Base-by-base conservation (phyloP, 495 filamentous ascomycete species). In the Lasiosphaeria ovina region DNA sequence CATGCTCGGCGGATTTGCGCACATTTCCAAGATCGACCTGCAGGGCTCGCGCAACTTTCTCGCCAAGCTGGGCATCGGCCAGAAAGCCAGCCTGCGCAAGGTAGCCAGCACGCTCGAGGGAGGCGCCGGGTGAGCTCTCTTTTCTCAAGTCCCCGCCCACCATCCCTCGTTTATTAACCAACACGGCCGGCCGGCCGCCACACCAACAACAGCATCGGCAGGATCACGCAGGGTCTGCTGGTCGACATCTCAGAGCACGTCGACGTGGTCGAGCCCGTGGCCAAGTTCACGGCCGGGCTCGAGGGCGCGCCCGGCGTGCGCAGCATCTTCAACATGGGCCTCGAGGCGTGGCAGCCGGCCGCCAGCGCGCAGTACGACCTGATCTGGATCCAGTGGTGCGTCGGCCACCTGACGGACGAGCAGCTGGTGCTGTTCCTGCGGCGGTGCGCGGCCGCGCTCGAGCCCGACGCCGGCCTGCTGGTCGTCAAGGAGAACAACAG, bases 401-500 rank as follows among this genome's bases (percentile, higher is more conserved):
- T 95, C n/a, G 90, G 91, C 14, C 89, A 97, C 69, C 74, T 97
- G 55, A 93, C 85, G n/a, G 93, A 96, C 75, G 67, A 66, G 42
- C 85, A 96, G 72, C 70, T 97, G 24, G 82, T 86, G 24, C 78
- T 69, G 12, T 96, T 87, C 60, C 72, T 97, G 9, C 58, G 72
- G 62, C 77, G 88, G 42, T 90, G 90, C 66, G 79, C 75, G 44
- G 63, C 66, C 0, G 82, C 77, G 0, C 60, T 95, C 53, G 79
- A 74, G 9, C 68, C 71, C 1, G 72, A 76, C 24, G 72, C 63
- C 17, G 75, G 71, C 1, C 78, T 82, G 57, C 84, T 97, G 35
- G 85, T 96, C 4, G 75, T 97, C 31, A 97, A 97, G 77, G 93
- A 97, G 80, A 96, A 97, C 69, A 67, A 89, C 66, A 89, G 83